These are phyloP conservation scores for Blumeria graminis DNA, from an alignment of 2,329 filamentous ascomycete genomes.

Conservation along the genomic window DNA sequence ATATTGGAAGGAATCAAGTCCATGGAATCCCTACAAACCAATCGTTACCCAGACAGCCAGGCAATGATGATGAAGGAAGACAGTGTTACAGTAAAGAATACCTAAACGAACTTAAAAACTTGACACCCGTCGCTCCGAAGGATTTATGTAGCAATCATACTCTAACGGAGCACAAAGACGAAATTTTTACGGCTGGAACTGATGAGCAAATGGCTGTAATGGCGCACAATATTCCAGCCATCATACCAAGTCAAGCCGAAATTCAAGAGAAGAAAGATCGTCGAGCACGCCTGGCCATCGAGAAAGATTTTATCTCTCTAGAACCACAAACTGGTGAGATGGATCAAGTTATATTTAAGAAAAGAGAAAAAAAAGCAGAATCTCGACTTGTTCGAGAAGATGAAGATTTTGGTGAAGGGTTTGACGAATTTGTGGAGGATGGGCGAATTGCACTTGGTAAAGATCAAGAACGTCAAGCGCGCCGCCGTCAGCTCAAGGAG, in stretches of 20 bases:
- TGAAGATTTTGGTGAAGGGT: conserved; percentile 80
- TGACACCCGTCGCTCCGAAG: conserved; percentile 45
- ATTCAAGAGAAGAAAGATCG: conserved; percentile 82
- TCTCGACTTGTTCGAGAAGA: conserved; percentile 63
- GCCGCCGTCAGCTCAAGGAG: conserved; percentile 40
- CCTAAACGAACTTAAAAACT: conserved; percentile 61
- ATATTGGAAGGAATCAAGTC: conserved; percentile 31
- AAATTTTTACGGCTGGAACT: conserved; percentile 31
- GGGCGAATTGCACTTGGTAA: conserved; percentile 54
- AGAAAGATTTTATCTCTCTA: conserved; percentile 43
- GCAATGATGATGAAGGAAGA: conserved; percentile 39
- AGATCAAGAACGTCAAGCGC: conserved; percentile 52
- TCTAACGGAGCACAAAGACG: conserved; percentile 35
- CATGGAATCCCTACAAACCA: neutral
- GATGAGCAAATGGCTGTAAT: conserved; percentile 3
- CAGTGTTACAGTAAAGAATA: conserved; percentile 74
- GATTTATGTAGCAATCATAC: conserved; percentile 32
- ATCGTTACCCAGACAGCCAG: conserved; percentile 7
- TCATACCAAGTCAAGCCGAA: conserved; percentile 60
- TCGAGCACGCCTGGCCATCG: conserved; percentile 53
- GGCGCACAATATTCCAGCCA: conserved; percentile 12
- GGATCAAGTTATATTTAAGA: conserved; percentile 19
- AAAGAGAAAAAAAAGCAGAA: conserved; percentile 37
- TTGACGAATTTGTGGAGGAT: conserved; percentile 77
- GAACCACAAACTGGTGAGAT: conserved; percentile 25